Conservation (phyloP, 106 monocot genomes). For the Chionographis japonica region DNA sequence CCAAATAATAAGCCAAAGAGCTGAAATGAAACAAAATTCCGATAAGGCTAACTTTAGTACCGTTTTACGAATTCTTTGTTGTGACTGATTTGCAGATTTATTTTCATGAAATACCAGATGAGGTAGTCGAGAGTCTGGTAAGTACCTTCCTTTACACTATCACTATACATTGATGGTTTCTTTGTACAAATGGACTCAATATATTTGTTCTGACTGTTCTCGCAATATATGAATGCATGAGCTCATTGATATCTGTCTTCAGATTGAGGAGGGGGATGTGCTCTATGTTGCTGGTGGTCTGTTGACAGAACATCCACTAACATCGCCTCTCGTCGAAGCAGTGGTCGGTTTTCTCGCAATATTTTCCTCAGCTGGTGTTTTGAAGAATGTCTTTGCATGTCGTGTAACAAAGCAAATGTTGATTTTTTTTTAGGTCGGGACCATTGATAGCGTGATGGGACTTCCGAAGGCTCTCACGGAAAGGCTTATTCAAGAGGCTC, state of each 20-base stretch:
- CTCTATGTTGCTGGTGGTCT: slow-evolving; percentile 95
- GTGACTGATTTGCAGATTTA: slow-evolving; percentile 53
- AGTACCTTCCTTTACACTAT: neutral
- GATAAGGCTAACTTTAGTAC: neutral
- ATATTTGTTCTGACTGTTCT: no score
- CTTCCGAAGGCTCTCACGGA: slow-evolving; percentile 83
- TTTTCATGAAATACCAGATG: slow-evolving; percentile 95
- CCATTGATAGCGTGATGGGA: slow-evolving; percentile 93
- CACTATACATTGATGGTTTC: neutral
- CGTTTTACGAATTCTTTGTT: neutral
- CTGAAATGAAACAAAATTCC: neutral
- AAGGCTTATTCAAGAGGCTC: slow-evolving; percentile 65
- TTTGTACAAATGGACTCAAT: no score
- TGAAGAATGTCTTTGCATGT: neutral
- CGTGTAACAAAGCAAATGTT: neutral
- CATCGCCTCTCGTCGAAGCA: slow-evolving; percentile 77
- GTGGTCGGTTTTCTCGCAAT: slow-evolving; percentile 39
- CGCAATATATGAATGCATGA: no score
- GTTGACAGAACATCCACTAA: slow-evolving; percentile 88
- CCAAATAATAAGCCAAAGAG: no score
- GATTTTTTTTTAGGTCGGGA: slow-evolving; percentile 58
- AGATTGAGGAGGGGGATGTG: slow-evolving; percentile 90
- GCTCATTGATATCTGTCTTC: neutral
- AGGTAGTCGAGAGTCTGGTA: slow-evolving; percentile 92
- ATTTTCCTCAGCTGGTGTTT: neutral